phyloP scores from a whole-genome alignment of 2,329 filamentous ascomycete species.

The Trematosphaeria pertusa region DNA sequence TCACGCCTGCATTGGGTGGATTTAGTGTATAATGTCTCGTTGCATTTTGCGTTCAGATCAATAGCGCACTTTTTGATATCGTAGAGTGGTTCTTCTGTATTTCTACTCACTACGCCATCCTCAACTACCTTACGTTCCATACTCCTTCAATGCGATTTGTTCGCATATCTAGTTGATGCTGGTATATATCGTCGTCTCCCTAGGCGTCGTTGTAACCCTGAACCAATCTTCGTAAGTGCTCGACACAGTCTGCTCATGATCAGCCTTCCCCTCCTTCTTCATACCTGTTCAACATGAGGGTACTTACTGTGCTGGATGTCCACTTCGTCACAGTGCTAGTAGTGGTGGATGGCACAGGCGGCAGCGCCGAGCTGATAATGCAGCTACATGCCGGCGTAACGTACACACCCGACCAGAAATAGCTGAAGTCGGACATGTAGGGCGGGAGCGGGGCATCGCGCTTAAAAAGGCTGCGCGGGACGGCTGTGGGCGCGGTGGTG shows the following conservation, averaged over 20 bases:
- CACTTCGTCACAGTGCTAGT: constrained; percentile 16
- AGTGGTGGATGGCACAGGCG: constrained; percentile 11
- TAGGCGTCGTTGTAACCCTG: constrained; percentile 22
- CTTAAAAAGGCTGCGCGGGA: constrained; percentile 7
- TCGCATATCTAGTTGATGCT: constrained; percentile 11
- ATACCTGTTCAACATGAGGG: neutral
- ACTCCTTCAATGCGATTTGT: neutral
- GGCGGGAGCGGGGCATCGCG: constrained; percentile 14
- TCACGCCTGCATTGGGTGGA: no score
- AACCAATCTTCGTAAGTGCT: constrained; percentile 25
- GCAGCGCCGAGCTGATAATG: constrained; percentile 19
- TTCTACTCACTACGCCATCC: no score
- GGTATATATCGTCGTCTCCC: constrained; percentile 17
- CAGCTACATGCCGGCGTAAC: constrained; percentile 24
- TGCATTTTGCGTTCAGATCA: no score
- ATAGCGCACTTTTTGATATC: no score
- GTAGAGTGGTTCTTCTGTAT: no score
- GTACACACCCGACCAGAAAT: constrained; percentile 19
- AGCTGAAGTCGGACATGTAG: constrained; percentile 18
- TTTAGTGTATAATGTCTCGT: no score
- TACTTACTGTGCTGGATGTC: constrained; percentile 15
- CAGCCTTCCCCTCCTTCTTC: neutral
- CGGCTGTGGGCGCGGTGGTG: constrained; percentile 5
- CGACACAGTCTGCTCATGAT: constrained; percentile 10
- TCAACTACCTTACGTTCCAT: no score